These are phyloP conservation scores for Panaeolus cyanescens DNA, from an alignment of 768 basidiomycete species.

Conservation along the genomic window DNA sequence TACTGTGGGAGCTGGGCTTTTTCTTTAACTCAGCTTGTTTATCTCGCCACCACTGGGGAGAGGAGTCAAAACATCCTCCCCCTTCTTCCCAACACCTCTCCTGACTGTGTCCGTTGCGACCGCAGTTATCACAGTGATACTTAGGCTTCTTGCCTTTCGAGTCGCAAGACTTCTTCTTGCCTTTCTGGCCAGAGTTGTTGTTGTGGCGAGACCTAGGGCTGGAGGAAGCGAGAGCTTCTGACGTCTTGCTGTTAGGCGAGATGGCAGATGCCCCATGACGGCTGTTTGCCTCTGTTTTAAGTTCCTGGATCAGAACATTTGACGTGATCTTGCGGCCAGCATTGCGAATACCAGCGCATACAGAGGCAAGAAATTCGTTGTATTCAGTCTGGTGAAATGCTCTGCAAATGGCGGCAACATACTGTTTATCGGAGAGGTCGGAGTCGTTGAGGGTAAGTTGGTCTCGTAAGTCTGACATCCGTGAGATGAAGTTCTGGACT, in stretches of 20 bases:
- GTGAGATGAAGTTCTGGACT: background rate
- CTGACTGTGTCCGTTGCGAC: background rate
- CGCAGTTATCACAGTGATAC: constrained; percentile 3
- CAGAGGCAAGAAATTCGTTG: background rate
- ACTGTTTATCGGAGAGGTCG: background rate
- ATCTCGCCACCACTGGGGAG: background rate
- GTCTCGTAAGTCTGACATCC: background rate
- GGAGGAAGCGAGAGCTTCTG: background rate
- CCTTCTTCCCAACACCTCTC: constrained; percentile 4
- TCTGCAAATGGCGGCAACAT: background rate
- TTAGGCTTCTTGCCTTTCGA: background rate
- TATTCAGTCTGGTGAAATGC: background rate
- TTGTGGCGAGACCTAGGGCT: background rate
- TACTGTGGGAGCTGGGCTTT: background rate
- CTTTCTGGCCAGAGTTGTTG: background rate
- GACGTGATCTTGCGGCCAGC: too few species aligned
- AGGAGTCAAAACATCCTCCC: background rate
- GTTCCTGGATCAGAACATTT: background rate
- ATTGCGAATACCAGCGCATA: background rate
- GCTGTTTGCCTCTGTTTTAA: background rate
- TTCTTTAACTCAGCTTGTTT: background rate
- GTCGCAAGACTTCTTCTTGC: background rate
- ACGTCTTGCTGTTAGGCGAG: background rate
- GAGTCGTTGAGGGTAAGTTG: background rate
- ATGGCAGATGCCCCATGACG: background rate